Percentiles rank a stretch among this genome's conserved stretches.
Conservation (phyloP, 2,329 filamentous ascomycete species). For the Beauveria pseudobassiana region DNA sequence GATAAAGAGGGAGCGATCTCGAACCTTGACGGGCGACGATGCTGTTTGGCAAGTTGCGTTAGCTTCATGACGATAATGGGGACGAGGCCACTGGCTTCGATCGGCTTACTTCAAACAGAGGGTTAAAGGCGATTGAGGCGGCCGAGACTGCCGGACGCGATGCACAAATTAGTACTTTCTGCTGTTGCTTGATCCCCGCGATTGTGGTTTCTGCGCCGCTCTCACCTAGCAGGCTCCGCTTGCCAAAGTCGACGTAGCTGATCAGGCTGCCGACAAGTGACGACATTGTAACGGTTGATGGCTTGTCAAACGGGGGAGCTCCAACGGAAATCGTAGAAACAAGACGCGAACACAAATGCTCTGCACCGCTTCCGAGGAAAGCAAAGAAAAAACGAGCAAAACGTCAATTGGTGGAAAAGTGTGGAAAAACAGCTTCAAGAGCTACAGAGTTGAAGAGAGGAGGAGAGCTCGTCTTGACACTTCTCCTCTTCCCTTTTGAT, state of each 20-base stretch:
- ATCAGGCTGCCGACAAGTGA: constrained; percentile 37
- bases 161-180: constrained; percentile 16
- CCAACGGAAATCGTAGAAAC: neutral
- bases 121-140: constrained; percentile 83
- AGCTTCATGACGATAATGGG: constrained; percentile 17
- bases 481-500: neutral
- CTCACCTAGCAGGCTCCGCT: constrained; percentile 60
- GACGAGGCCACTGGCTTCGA: constrained; percentile 8
- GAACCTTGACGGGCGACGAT: constrained; percentile 76
- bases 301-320: neutral
- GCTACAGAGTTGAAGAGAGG: neutral
- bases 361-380: neutral
- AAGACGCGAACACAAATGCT: neutral
- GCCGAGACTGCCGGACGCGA: constrained; percentile 60
- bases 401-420: neutral
- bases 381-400: neutral
- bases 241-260: constrained; percentile 60
- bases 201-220: too few relatives aligned
- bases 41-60: constrained; percentile 35
- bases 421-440: too few relatives aligned
- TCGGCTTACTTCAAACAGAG: constrained; percentile 88
- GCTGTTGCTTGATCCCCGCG: neutral
- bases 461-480: neutral
- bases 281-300: constrained; percentile 26
- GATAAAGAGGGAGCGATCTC: constrained; percentile 8